A percentile compares a stretch with the other conserved stretches of the same genome.
phyloP scores from a whole-genome alignment of 192 early-diverging fungal species.

The Linnemannia exigua region DNA sequence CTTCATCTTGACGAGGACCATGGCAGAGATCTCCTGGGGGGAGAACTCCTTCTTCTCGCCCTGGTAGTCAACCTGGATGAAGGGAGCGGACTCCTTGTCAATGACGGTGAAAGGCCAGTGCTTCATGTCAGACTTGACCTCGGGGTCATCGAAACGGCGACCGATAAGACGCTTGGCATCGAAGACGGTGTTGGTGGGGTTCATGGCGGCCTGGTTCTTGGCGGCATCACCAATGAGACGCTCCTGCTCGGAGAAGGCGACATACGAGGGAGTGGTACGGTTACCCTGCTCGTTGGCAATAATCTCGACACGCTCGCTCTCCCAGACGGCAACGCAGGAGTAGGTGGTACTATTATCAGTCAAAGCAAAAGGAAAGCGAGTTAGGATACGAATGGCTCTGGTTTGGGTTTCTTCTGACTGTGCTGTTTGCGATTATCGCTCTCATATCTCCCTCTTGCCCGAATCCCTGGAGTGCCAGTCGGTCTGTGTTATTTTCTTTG shows the following conservation, averaged over 20 bases:
- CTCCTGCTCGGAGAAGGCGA: constrained; percentile 85
- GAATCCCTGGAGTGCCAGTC: neutral
- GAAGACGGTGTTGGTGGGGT: constrained; percentile 92
- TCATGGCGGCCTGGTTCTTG: constrained; percentile 93
- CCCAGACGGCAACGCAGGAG: constrained; percentile 62
- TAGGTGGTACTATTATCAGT: constrained; percentile 46
- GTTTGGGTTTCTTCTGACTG: neutral
- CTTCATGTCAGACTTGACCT: constrained; percentile 85
- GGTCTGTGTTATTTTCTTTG: constrained; percentile 2
- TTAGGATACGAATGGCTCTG: neutral
- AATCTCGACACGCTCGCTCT: constrained; percentile 67
- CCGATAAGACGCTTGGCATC: constrained; percentile 93
- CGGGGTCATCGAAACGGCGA: constrained; percentile 86
- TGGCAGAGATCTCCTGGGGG: constrained; percentile 96
- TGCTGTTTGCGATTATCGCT: neutral
- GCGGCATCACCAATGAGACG: constrained; percentile 90
- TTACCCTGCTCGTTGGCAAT: constrained; percentile 93
- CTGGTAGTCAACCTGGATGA: constrained; percentile 87
- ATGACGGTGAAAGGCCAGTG: constrained; percentile 90
- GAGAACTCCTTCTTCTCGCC: constrained; percentile 86
- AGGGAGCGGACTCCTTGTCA: constrained; percentile 76
- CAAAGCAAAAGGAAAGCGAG: neutral
- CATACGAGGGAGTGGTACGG: constrained; percentile 90
- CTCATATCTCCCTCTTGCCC: neutral
- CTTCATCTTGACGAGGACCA: constrained; percentile 95